A percentile compares a stretch with the other conserved stretches of the same genome.
These are phyloP conservation scores for Myotisia sp. DNA, from an alignment of 2,329 filamentous ascomycete genomes.

Conservation along the genomic window DNA sequence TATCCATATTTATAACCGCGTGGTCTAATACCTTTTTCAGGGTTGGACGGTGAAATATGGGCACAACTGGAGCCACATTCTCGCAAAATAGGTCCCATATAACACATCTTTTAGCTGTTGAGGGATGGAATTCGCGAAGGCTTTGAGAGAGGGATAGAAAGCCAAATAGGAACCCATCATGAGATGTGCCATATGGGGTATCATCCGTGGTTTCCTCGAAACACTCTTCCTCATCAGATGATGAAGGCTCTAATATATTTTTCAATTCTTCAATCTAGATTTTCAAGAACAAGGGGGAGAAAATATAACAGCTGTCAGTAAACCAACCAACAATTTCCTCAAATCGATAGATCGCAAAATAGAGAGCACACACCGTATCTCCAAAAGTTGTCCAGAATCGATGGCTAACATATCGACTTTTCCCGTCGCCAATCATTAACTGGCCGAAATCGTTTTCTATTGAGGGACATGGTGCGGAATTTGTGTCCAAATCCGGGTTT, in stretches of 20 bases:
- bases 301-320: no score
- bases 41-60: slow-evolving; percentile 44
- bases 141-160: slow-evolving; percentile 44
- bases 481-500: slow-evolving; percentile 11
- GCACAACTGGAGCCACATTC: slow-evolving; percentile 48
- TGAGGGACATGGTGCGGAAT: no score
- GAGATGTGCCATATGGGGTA: slow-evolving; percentile 26
- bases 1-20: slow-evolving; percentile 36
- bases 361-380: slow-evolving; percentile 45
- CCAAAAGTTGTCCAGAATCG: slow-evolving; percentile 47
- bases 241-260: slow-evolving; percentile 44
- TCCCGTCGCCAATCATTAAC: slow-evolving; percentile 45
- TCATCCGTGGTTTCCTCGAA: slow-evolving; percentile 32
- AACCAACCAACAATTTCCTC: no score
- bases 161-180: slow-evolving; percentile 48
- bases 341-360: no score
- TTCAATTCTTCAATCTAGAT: slow-evolving; percentile 47
- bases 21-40: slow-evolving; percentile 38
- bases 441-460: slow-evolving; percentile 38
- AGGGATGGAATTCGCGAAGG: slow-evolving; percentile 43
- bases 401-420: slow-evolving; percentile 48
- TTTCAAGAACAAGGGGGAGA: no score
- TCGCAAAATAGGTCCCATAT: slow-evolving; percentile 47
- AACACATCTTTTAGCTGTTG: slow-evolving; percentile 34
- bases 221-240: slow-evolving; percentile 41